Conservation (phyloP, 768 basidiomycete species). For the Tulasnella sp. region DNA sequence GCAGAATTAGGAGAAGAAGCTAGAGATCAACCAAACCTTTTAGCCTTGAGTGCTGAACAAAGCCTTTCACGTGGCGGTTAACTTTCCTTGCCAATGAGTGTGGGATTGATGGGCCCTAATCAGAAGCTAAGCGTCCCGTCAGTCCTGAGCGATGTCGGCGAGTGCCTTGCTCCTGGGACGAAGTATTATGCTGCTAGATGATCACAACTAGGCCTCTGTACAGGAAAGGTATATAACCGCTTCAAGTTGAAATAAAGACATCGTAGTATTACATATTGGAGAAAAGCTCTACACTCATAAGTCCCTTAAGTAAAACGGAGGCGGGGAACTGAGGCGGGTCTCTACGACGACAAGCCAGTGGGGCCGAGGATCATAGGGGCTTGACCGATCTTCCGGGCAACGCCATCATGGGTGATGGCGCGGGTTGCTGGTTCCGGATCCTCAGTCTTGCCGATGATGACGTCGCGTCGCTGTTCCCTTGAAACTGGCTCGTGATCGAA, state of each 20-base stretch:
- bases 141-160: not conserved
- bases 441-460: not conserved
- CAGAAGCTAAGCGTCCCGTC: not conserved
- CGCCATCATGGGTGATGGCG: constrained; percentile 23
- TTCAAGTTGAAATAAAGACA: not conserved
- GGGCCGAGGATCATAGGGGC: not conserved
- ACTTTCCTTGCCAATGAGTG: not conserved
- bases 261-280: not conserved
- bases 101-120: not conserved
- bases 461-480: not conserved
- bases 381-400: constrained; percentile 8
- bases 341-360: too few relatives aligned
- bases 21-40: not conserved
- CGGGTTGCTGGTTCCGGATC: constrained; percentile 19
- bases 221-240: too few relatives aligned
- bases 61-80: not conserved
- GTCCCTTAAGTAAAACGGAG: not conserved
- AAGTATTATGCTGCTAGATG: too few relatives aligned
- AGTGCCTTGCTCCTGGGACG: too few relatives aligned
- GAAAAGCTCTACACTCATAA: not conserved
- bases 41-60: not conserved
- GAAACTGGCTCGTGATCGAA: not conserved
- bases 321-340: not conserved
- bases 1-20: not conserved
- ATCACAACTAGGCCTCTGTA: too few relatives aligned